Evolutionary conservation across 164 flowering plant genomes (phyloP), one percentile per base, ranked within the genome.

Genomic region (Magnolia officinalis): DNA sequence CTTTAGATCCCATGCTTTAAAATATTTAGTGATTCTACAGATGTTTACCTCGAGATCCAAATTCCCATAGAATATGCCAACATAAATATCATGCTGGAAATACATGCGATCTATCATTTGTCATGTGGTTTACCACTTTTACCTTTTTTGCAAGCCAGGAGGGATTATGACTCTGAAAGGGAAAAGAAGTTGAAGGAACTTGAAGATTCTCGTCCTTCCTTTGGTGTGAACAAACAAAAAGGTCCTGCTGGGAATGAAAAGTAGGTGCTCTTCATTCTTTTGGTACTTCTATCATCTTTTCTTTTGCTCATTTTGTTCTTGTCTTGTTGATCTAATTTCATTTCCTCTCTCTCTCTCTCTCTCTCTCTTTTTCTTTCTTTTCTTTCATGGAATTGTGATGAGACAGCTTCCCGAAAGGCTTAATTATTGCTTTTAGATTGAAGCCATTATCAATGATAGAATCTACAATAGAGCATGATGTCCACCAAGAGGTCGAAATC

Each of bases 381-480:
- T 16, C 75, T 29, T 31, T 13, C n/a, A 4, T 14, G 71, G 18
- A 24, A 8, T 19, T 29, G 29, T 68, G 51, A 68, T 66, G 69
- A 13, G 18, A 9, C 29, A 94, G 98, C 79, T 96, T 92, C 74
- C 99, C 99, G 19, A 92, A 91, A 82, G 98, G 97, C 71, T 85
- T 96, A 70, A 86, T 96, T 80, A 82, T 96, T 83, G 84, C 97
- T 70, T 96, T 96, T 78, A 84, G 81, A 72, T 77, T 96, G 63
- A 96, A 88, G 85, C 84, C 79, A 55, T 78, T 75, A 65, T 78
- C 85, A 26, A 68, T 68, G 61, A 83, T 75, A 65, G 86, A 50
- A 70, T 71, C 90, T 75, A 70, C 72, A n/a, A 85, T 82, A 51
- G 24, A 83, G 26, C 83, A 79, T 74, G 86, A 78, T 29, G 29